Evolutionary conservation across 306 rosid genomes (phyloP), one percentile per base, ranked within the genome.

Genomic region (Dryas alaskensis): DNA sequence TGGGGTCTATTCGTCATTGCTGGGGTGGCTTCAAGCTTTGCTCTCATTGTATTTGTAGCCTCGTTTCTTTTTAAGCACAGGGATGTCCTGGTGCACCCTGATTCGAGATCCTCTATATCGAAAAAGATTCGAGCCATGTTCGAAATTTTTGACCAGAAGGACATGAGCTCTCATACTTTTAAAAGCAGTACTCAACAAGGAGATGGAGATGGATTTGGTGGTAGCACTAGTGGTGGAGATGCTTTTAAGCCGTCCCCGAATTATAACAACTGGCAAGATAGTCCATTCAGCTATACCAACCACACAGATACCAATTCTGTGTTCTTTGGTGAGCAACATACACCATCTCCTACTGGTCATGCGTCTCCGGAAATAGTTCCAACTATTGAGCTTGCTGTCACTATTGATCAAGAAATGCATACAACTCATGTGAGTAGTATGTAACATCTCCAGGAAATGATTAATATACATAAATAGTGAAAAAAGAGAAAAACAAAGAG

Each of bases 1-100:
- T 86, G 92, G 93, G 93, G 96, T 6, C 76, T 86, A n/a, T 87
- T 87, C 64, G 80, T 87, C 45, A 58, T 92, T 10, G 86, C 79
- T 17, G 86, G 90, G 10, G 55, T 46, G 69, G 80, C 85, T 67
- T 87, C 88, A 0, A 4, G 71, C 3, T 37, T 8, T 6, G 78
- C 89, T 43, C 83, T 89, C 69, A 6, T 73, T 8, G 4, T 86
- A 63, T 85, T 73, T 51, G 60, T 54, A 37, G n/a, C 50, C 8
- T 78, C 58, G 44, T 90, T 90, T 51, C 63, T 85, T 11, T 39
- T 81, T 60, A 52, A 82, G 73, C 77, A 85, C n/a, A 78, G n/a
- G 49, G 74, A 86, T 50, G 44, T 81, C 44, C 72, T 80, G 80
- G 27, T 53, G 22, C 43, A 47, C 7, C 6, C 43, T 68, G 60